Base-by-base conservation (phyloP, 1,139 yeast genomes). In the Yamadazyma sp. region DNA sequence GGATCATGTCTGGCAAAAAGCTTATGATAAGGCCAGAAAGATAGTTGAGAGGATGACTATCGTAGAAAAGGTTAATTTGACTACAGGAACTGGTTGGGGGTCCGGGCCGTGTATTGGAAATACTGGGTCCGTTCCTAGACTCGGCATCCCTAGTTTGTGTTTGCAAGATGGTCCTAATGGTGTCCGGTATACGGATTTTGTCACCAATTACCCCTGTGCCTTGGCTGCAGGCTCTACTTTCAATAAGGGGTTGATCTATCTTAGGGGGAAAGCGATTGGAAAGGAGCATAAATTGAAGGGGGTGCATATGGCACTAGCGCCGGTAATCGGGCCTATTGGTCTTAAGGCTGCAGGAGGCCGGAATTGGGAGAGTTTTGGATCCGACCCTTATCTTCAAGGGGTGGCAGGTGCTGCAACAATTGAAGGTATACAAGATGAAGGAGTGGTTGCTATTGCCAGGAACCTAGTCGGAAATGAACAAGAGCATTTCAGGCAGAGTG, bases 101-200 rank as follows among this genome's bases (percentile, higher is more conserved):
- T 66, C 77, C 8, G 84, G 83, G 4, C 82, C 81, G 2, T 81
- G 86, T 56, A 70, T 79, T 15, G 87, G 87, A 3, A 78, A 77
- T 51, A 78, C 86, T 1, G 86, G 84, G 0, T 64, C 76, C 14
- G 73, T 80, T 33, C 81, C 81, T 17, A 59, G 84, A 22, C 61
- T 79, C 28, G 78, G 77, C 9, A 75, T 80, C 44, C 77, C 80
- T 1, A 69, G 75, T n/a, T 55, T 81, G 11, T 80, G 86, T 50
- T 62, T 79, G 23, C 86, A 80, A 51, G 86, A 81, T 60, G 84
- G 84, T 3, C 83, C 84, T 2, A 70, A 76, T 44, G 87, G 87
- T 8, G 79, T 81, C 18, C 63, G 85, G 44, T 69, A 69, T 42
- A 73, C 85, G 3, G 85, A 79, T 53, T 72, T 74, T 48, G 74